Evolutionary conservation across 331 rosid genomes (phyloP).

Genomic region (Malus hybrid): DNA sequence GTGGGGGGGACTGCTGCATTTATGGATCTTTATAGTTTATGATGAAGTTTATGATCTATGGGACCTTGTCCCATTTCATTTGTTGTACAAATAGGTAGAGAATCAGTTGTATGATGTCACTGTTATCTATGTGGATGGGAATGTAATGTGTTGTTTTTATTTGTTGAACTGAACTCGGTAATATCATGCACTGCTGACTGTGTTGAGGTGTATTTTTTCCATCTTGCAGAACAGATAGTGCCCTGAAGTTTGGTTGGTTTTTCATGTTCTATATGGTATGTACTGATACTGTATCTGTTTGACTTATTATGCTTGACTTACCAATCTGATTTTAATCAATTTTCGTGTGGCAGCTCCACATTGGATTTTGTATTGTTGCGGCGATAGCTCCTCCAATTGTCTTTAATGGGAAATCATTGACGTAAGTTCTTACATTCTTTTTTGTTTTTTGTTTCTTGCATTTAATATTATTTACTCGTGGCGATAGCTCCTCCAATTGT

Average conservation of each 20-base stretch:
- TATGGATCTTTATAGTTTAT: background rate
- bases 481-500: background rate
- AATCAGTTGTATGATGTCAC: background rate
- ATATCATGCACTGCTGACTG: slow-evolving; percentile 1
- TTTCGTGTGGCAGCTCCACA: slow-evolving; percentile 61
- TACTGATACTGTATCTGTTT: slow-evolving; percentile 7
- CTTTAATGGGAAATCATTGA: slow-evolving; percentile 84
- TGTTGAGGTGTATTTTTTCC: slow-evolving; percentile 1
- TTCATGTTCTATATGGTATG: slow-evolving; percentile 90
- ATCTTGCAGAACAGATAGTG: slow-evolving; percentile 92
- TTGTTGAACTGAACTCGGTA: background rate
- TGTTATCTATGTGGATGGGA: background rate
- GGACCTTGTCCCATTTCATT: background rate
- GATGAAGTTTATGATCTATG: background rate
- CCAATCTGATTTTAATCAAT: slow-evolving; percentile 22
- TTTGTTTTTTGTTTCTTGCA: background rate
- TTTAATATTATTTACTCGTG: background rate
- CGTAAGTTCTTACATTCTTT: slow-evolving; percentile 49
- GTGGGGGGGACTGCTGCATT: background rate
- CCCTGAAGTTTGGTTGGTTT: slow-evolving; percentile 92
- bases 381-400: slow-evolving; percentile 97
- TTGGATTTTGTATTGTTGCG: slow-evolving; percentile 81
- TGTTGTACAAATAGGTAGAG: background rate
- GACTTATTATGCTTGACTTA: slow-evolving; percentile 2
- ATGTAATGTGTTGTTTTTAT: background rate